phyloP scores from a whole-genome alignment of 179 eudicot species.

The Silene noctiflora region DNA sequence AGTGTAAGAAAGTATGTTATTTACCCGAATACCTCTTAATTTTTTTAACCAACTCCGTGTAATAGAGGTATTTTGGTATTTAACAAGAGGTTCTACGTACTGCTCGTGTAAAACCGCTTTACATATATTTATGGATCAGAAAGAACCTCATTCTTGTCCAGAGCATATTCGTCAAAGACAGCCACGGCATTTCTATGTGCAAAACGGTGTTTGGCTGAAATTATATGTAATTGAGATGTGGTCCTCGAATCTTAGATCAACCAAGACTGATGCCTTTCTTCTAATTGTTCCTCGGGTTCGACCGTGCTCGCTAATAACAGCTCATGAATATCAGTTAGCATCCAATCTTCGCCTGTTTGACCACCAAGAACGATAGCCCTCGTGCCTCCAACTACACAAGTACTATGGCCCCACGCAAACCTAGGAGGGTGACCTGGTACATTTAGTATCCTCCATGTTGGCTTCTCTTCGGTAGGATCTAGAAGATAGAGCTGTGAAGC shows the following conservation, averaged over 20 bases:
- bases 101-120: too few species aligned
- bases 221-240: too few species aligned
- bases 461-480: constrained; percentile 92
- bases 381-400: constrained; percentile 90
- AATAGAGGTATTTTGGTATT: too few species aligned
- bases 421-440: constrained; percentile 87
- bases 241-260: background rate
- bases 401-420: constrained; percentile 97
- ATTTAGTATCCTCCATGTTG: constrained; percentile 85
- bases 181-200: background rate
- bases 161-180: background rate
- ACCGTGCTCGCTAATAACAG: constrained; percentile 64
- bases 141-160: too few species aligned
- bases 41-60: too few species aligned
- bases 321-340: constrained; percentile 80
- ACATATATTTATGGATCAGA: too few species aligned
- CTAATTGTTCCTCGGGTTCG: constrained; percentile 27
- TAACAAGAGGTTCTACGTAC: too few species aligned
- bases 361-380: constrained; percentile 91
- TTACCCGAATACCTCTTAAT: too few species aligned
- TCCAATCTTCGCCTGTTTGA: constrained; percentile 95
- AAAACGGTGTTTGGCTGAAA: constrained; percentile 4
- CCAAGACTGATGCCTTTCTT: background rate
- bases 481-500: constrained; percentile 90
- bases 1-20: too few species aligned